Evolutionary conservation across 805 yeast species (phyloP).

Genomic region (Saccharomyces eubayanus): DNA sequence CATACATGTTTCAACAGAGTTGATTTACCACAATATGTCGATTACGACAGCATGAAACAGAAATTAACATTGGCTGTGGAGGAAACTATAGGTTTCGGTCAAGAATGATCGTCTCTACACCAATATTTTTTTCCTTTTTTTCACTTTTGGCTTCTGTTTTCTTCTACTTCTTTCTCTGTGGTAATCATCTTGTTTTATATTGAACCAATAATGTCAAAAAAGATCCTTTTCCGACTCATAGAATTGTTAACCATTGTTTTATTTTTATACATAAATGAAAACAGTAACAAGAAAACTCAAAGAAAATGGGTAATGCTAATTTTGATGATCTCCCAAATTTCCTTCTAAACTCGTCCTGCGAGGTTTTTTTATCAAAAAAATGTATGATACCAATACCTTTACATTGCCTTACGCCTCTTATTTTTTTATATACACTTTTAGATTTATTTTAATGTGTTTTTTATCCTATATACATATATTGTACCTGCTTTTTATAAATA

Average conservation of each 20-base stretch:
- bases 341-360: background rate
- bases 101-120: constrained; percentile 46
- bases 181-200: background rate
- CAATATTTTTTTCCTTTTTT: background rate
- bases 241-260: background rate
- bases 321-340: background rate
- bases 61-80: constrained; percentile 94
- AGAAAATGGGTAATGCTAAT: background rate
- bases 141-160: background rate
- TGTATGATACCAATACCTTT: background rate
- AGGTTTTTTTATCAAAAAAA: background rate
- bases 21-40: constrained; percentile 89
- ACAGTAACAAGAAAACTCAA: background rate
- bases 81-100: constrained; percentile 98
- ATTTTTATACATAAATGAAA: background rate
- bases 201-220: background rate
- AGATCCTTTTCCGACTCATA: background rate
- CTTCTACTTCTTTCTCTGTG: background rate
- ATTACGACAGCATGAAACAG: constrained; percentile 75
- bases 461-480: background rate
- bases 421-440: background rate
- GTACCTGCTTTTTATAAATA: background rate
- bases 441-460: background rate
- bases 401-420: background rate
- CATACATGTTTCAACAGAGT: constrained; percentile 99